phyloP scores from a whole-genome alignment of 2,329 filamentous ascomycete species.

The Curvularia spicifera region DNA sequence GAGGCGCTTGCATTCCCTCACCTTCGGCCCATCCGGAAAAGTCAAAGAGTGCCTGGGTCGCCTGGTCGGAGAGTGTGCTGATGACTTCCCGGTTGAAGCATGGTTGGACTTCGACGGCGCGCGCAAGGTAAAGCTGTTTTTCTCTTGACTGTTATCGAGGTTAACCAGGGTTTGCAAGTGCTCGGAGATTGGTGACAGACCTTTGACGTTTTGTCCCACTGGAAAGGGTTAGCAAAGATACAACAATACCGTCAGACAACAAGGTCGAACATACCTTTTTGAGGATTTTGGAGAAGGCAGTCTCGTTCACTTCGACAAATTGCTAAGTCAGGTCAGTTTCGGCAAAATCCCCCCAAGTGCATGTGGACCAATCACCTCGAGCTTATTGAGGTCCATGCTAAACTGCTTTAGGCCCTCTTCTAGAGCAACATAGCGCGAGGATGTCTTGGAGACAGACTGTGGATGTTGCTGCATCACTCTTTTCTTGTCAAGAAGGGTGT shows the following conservation, averaged over 20 bases:
- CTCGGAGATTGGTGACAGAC: constrained; percentile 50
- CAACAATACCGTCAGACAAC: not conserved
- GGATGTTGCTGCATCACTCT: constrained; percentile 82
- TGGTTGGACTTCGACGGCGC: constrained; percentile 95
- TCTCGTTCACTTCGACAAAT: constrained; percentile 98
- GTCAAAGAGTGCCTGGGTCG: constrained; percentile 93
- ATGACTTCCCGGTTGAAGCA: constrained; percentile 98
- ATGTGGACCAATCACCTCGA: constrained; percentile 63
- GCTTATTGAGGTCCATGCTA: constrained; percentile 93
- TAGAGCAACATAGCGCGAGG: constrained; percentile 90
- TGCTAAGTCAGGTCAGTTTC: constrained; percentile 63
- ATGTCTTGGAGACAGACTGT: constrained; percentile 79
- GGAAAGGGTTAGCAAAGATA: constrained; percentile 46
- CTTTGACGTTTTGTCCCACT: constrained; percentile 99
- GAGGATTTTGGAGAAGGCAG: constrained; percentile 95
- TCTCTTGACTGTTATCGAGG: constrained; percentile 73
- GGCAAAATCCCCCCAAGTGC: constrained; percentile 5
- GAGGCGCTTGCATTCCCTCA: constrained; percentile 79
- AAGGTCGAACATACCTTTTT: constrained; percentile 72
- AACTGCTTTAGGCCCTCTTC: constrained; percentile 98
- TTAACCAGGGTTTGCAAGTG: constrained; percentile 41
- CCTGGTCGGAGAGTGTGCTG: constrained; percentile 94
- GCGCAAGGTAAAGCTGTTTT: constrained; percentile 94
- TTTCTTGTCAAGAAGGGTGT: constrained; percentile 94
- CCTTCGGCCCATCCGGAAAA: constrained; percentile 97